Percentiles rank a stretch among this genome's conserved stretches.
phyloP scores from a whole-genome alignment of 2,329 filamentous ascomycete species.

The Aspergillus quadricinctus region DNA sequence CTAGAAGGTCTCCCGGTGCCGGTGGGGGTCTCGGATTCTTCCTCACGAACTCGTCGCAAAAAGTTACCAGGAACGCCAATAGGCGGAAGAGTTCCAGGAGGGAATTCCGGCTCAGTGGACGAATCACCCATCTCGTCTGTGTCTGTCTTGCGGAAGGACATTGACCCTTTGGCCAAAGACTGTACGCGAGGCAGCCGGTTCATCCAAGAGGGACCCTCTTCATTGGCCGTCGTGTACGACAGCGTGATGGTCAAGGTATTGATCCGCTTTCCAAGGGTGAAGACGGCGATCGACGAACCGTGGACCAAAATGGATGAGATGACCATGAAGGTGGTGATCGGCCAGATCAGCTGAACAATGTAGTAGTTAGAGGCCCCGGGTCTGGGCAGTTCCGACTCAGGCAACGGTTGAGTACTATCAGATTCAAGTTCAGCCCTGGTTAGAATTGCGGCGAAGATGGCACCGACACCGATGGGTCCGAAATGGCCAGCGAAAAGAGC shows the following conservation, averaged over 20 bases:
- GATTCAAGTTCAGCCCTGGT: conserved; percentile 87
- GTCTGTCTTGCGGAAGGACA: conserved; percentile 70
- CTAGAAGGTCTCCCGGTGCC: conserved; percentile 57
- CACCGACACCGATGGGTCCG: conserved; percentile 93
- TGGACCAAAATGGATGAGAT: conserved; percentile 93
- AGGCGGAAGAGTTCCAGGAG: conserved; percentile 68
- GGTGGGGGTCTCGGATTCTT: conserved; percentile 57
- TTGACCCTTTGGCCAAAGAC: conserved; percentile 74
- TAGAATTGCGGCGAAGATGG: conserved; percentile 90
- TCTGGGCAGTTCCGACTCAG: conserved; percentile 52
- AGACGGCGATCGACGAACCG: conserved; percentile 96
- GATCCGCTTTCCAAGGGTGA: conserved; percentile 95
- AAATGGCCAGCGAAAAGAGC: conserved; percentile 96
- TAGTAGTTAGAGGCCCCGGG: conserved; percentile 58
- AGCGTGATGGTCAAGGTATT: conserved; percentile 93
- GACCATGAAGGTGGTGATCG: conserved; percentile 89
- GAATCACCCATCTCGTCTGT: conserved; percentile 63
- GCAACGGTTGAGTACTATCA: conserved; percentile 67
- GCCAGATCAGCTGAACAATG: conserved; percentile 86
- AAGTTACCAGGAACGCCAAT: conserved; percentile 71
- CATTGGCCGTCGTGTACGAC: conserved; percentile 87
- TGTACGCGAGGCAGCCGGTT: conserved; percentile 78
- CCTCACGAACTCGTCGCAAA: conserved; percentile 70
- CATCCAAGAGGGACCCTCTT: conserved; percentile 92
- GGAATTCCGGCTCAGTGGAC: conserved; percentile 54